A percentile compares a stretch with the other conserved stretches of the same genome.
Evolutionary conservation across 441 rosid species (phyloP).

Genomic region (Breynia disticha): DNA sequence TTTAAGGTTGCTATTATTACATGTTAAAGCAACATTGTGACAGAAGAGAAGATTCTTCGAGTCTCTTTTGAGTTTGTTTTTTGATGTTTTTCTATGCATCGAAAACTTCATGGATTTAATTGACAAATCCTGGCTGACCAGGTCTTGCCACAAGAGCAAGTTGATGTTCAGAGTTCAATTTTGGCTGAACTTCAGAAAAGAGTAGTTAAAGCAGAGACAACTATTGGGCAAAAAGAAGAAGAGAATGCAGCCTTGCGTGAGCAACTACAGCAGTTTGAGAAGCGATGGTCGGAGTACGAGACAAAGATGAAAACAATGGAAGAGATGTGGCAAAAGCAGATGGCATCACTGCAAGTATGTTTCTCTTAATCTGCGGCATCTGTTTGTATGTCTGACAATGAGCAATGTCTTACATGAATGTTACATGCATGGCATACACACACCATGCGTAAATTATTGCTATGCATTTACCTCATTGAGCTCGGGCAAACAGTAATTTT

Average conservation of each 20-base stretch:
- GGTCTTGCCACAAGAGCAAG: slow-evolving; percentile 49
- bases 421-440: too few relatives aligned
- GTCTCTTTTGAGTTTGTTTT: too few relatives aligned
- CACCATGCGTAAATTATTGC: too few relatives aligned
- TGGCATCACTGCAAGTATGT: slow-evolving; percentile 75
- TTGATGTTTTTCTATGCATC: slow-evolving; percentile 3
- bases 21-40: not conserved
- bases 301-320: slow-evolving; percentile 88
- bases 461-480: too few relatives aligned
- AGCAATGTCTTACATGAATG: too few relatives aligned
- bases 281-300: slow-evolving; percentile 76
- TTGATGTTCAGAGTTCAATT: slow-evolving; percentile 37
- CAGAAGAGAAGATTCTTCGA: not conserved
- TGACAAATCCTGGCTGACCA: slow-evolving; percentile 23
- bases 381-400: too few relatives aligned
- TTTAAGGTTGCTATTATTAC: too few relatives aligned
- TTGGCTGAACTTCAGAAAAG: slow-evolving; percentile 68
- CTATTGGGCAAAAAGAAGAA: slow-evolving; percentile 62
- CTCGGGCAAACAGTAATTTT: too few relatives aligned
- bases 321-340: slow-evolving; percentile 87
- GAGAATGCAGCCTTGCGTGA: slow-evolving; percentile 68
- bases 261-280: slow-evolving; percentile 59
- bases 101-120: slow-evolving; percentile 5
- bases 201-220: slow-evolving; percentile 56
- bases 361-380: not conserved